Percentiles rank a stretch among this genome's conserved stretches.
Conservation (phyloP, 805 yeast genomes). For the Lipomyces orientalis region DNA sequence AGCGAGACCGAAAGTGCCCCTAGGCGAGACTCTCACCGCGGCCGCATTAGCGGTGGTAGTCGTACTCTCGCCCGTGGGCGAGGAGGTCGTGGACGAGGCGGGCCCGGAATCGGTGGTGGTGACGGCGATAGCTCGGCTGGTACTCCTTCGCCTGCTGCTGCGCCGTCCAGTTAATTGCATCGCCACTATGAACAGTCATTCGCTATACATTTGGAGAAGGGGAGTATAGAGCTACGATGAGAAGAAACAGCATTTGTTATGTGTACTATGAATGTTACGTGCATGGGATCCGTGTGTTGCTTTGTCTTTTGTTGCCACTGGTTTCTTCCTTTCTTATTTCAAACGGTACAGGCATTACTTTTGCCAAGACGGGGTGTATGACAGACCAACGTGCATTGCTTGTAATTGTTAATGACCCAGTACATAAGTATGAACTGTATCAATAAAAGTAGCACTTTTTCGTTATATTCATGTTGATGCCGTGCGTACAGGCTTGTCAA, state of each 20-base stretch:
- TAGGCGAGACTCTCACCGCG: slow-evolving; percentile 1
- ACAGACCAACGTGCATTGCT: neutral
- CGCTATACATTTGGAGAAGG: neutral
- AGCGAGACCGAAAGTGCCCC: slow-evolving; percentile 5
- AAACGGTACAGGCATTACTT: neutral
- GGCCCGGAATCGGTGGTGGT: slow-evolving; percentile 4
- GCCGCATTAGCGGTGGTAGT: slow-evolving; percentile 25
- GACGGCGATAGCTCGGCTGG: slow-evolving; percentile 6
- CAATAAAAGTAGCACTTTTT: neutral
- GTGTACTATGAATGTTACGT: slow-evolving; percentile 2
- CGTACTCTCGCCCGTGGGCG: slow-evolving; percentile 21
- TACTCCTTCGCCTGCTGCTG: neutral
- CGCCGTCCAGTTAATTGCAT: slow-evolving; percentile 1
- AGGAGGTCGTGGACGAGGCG: slow-evolving; percentile 11
- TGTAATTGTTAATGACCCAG: neutral
- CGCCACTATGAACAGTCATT: neutral
- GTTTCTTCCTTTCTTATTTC: neutral
- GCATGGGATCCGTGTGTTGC: neutral
- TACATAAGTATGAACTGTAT: slow-evolving; percentile 1
- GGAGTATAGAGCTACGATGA: neutral
- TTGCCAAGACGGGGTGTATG: neutral
- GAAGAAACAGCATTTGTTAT: neutral
- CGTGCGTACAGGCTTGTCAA: neutral
- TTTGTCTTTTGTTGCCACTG: neutral
- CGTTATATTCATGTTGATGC: neutral